Evolutionary conservation across 1,139 yeast genomes (phyloP), one percentile per base, ranked within the genome.

Genomic region (Hansenula lynferdii): DNA sequence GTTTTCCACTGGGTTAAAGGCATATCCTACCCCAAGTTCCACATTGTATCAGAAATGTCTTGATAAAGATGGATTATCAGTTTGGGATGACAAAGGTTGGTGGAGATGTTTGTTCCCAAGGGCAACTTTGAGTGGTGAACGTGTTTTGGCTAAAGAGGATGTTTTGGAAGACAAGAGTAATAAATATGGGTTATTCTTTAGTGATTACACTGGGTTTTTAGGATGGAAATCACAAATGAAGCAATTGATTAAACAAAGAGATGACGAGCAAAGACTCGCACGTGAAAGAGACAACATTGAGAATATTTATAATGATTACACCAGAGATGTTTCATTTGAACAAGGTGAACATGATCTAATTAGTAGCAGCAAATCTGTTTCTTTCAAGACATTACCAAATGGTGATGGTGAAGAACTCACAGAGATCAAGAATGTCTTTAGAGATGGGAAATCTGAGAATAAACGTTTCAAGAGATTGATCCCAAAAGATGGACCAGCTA

Each of bases 21-120:
- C 83, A 2, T 73, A 67, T 45, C 80, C 80, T 8, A 69, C 75
- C 8, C 96, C 97, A 2, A 68, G 81, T 1, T 64, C 73, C 2
- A 62, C 72, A 37, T 72, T 75, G 45, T 85, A 80, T 57, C 69
- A 74, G 42, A 70, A 75, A 32, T 89, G 97, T 58, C 53, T 72
- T 51, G 73, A 73, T 24, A 66, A 72, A 34, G 63, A 77, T 5
- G 97, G 97, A 1, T 65, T 72, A 15, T 74, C 86, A 1, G 78
- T 80, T 8, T 89, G 96, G 95, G 92, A 85, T 52, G 64, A 76
- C 15, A 66, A 72, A 32, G 96, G 96, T 0, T 73, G 78, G 58
- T 89, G 96, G 96, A 72, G 89, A 53, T 89, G 97, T 61, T 65
- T 89, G 39, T 84, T 89, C 62, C 95, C 95, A 22, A 69, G 70